These are phyloP conservation scores for Sporisorium graminicola DNA, from an alignment of 1,284 basidiomycete genomes.

Conservation along the genomic window DNA sequence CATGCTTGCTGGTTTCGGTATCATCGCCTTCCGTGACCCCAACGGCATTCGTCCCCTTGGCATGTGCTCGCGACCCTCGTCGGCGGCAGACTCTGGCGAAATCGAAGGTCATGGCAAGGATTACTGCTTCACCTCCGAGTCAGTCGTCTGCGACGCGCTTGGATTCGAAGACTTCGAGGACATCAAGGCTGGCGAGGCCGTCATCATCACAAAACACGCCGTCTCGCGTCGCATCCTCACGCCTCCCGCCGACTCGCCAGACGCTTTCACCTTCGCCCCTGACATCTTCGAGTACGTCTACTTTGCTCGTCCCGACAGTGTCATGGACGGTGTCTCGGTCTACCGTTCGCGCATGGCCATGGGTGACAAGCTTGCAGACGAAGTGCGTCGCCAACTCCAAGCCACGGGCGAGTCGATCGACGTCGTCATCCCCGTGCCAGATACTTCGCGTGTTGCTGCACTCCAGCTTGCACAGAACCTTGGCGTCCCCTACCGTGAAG, in stretches of 20 bases:
- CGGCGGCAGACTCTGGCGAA: conserved; percentile 18
- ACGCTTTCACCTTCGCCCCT: conserved; percentile 72
- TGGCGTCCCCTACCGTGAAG: conserved; percentile 92
- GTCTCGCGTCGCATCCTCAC: conserved; percentile 63
- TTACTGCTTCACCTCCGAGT: conserved; percentile 94
- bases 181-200: conserved; percentile 90
- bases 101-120: conserved; percentile 73
- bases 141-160: conserved; percentile 92
- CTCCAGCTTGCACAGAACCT: conserved; percentile 94
- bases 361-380: conserved; percentile 93
- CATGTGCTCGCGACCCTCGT: conserved; percentile 62
- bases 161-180: conserved; percentile 94
- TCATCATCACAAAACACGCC: conserved; percentile 82
- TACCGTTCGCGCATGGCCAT: conserved; percentile 99
- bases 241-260: conserved; percentile 41
- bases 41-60: conserved; percentile 92
- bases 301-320: conserved; percentile 97
- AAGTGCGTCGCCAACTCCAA: conserved; percentile 81
- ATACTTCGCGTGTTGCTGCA: conserved; percentile 95
- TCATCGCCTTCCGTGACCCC: conserved; percentile 98
- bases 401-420: conserved; percentile 72
- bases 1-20: conserved; percentile 98
- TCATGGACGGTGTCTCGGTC: conserved; percentile 95
- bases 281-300: conserved; percentile 99
- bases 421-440: conserved; percentile 98